Base-by-base conservation (phyloP, 2,329 filamentous ascomycete species). In the Pseudogymnoascus sp. region DNA sequence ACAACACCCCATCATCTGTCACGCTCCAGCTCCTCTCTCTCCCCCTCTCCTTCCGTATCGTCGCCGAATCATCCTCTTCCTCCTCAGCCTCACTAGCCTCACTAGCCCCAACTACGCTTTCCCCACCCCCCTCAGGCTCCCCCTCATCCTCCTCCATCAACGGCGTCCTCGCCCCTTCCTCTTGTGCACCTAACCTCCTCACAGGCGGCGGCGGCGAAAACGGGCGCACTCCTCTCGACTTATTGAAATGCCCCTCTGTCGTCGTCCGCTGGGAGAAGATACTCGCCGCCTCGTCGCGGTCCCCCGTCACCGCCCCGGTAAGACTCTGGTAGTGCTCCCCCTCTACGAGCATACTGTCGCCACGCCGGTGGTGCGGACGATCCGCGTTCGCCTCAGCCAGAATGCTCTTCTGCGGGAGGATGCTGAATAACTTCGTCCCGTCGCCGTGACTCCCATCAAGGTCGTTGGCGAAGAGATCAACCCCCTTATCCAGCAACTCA, bases 321-420 rank as follows among this genome's bases (percentile, higher is more conserved):
- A 87, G 75, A 66, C 83, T 85, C 71, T 86, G 84, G 67, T 86
- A 86, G 12, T 77, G 75, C 4, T 83, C 79, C 14, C 74, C 69
- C 28, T 82, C 80, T 61, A 80, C 77, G 5, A 83, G 73, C 62
- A 86, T 74, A 68, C 82, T 85, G 68, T 86, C 84, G 22, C 77
- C 75, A 33, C 83, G 77, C 33, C 72, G 72, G 64, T 82, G 78
- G 12, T 72, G 68, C 8, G 65, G 69, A 19, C 62, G 65, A 8
- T 60, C 42, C 36, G 60, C 60, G 16, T 45, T 63, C 55, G 75
- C 67, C 66, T 84, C 82, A 41, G 82, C 81, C 4, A 87, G 79
- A 67, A 87, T 87, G 69, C 83, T 85, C 73, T 83, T 84, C 11
- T 84, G 82, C 39, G 84, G 84, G 58, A 87, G 73, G 66, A 87